Conservation (phyloP, 305 asterid genomes). For the Nicotiana rustica region DNA sequence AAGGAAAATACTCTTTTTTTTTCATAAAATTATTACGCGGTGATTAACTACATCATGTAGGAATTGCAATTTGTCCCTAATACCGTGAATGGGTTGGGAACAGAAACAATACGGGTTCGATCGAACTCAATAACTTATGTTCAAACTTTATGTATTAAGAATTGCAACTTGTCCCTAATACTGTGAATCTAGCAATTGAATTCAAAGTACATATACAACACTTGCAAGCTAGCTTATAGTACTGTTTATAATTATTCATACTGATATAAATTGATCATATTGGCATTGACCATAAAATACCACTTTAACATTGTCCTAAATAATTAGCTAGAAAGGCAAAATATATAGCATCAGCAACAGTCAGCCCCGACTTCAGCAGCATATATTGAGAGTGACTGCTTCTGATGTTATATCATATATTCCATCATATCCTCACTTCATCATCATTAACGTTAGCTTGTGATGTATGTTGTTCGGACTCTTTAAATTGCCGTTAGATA, state of each 20-base stretch:
- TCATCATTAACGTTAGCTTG: too few relatives aligned
- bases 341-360: constrained; percentile 69
- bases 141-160: too few relatives aligned
- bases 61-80: too few relatives aligned
- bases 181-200: not conserved
- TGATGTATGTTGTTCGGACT: too few relatives aligned
- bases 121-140: too few relatives aligned
- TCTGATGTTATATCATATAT: constrained; percentile 59
- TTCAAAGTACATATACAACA: not conserved
- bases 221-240: not conserved
- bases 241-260: not conserved
- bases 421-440: not conserved
- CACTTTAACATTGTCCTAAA: not conserved
- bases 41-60: too few relatives aligned
- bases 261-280: constrained; percentile 3
- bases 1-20: too few relatives aligned
- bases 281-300: not conserved
- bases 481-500: too few relatives aligned
- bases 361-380: constrained; percentile 44
- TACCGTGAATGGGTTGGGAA: too few relatives aligned
- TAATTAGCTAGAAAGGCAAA: constrained; percentile 34
- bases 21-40: too few relatives aligned
- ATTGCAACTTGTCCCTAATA: too few relatives aligned
- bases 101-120: too few relatives aligned
- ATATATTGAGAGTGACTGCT: constrained; percentile 62